Base-by-base conservation (phyloP, 73 alveolate species). In the Uronychia binucleata region DNA sequence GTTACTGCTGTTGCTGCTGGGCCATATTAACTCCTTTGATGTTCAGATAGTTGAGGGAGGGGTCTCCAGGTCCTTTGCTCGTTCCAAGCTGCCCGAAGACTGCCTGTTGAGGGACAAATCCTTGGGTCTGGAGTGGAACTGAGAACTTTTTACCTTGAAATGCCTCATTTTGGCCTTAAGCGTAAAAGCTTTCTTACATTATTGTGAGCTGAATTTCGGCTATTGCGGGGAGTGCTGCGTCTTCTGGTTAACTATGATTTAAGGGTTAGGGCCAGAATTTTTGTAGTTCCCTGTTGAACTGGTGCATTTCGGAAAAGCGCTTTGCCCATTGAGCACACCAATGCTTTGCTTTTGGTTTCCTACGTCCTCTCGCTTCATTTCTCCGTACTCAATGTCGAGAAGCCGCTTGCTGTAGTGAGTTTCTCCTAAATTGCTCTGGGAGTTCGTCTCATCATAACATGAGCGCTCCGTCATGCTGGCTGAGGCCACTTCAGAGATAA, bases 221-320 rank as follows among this genome's bases (percentile, higher is more conserved):
- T 5, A 19, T 19, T 46, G 19, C n/a, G 67, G 67, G 5, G 67
- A 19, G 67, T 19, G 5, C 19, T 46, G 67, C 5, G 5, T 46
- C 19, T 46, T 46, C 67, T 46, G 19, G 5, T 5, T 19, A 46
- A 46, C 67, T 46, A n/a, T n/a, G n/a, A n/a, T n/a, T n/a, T 19
- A 5, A 46, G 67, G 5, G 19, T 46, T 46, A 11, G 67, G 19
- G 5, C n/a, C 5, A 46, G 67, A 46, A 46, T 46, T 46, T 19
- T 46, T 46, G 67, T 46, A 46, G 19, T 19, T 46, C 5, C 67
- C 67, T 11, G 67, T 46, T 11, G 67, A 46, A 46, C 67, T 46
- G 67, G 67, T 46, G 67, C 67, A 46, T 46, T 46, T 46, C 67
- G 67, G 67, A 46, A 46, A 46, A 46, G 67, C 67, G 19, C 67